These are phyloP conservation scores for Leucogyrophana mollusca DNA, from an alignment of 768 basidiomycete genomes.

Conservation along the genomic window DNA sequence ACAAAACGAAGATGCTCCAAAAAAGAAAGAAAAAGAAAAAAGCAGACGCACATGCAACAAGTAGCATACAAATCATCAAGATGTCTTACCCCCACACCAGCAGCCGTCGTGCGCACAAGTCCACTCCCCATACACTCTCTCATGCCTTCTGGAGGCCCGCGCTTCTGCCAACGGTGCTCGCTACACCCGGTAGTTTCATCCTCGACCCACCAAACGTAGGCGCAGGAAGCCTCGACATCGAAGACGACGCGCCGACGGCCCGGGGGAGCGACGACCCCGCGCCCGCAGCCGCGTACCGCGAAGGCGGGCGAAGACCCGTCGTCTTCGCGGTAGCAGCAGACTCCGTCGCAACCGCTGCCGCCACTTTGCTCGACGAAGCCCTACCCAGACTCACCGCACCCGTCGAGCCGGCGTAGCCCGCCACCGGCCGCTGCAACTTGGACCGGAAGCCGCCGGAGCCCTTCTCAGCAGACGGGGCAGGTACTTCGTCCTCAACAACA, in stretches of 20 bases:
- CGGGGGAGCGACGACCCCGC: conserved; percentile 6
- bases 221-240: conserved; percentile 11
- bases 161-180: neutral
- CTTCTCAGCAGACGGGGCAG: neutral
- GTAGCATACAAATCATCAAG: too few relatives aligned
- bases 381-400: too few relatives aligned
- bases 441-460: neutral
- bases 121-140: too few relatives aligned
- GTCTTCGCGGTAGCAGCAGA: neutral
- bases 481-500: neutral
- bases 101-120: too few relatives aligned
- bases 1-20: too few relatives aligned
- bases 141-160: too few relatives aligned
- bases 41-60: too few relatives aligned
- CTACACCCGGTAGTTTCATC: conserved; percentile 3
- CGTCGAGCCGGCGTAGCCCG: neutral
- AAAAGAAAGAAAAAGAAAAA: too few relatives aligned
- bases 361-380: neutral
- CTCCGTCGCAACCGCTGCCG: too few relatives aligned
- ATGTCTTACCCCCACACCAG: too few relatives aligned
- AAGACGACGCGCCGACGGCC: neutral
- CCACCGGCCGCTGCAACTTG: conserved; percentile 5
- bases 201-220: conserved; percentile 6
- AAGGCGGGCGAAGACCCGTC: conserved; percentile 7
- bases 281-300: conserved; percentile 3